Evolutionary conservation across 768 basidiomycete genomes (phyloP), one percentile per base, ranked within the genome.

Genomic region (Tulasnella sp.): DNA sequence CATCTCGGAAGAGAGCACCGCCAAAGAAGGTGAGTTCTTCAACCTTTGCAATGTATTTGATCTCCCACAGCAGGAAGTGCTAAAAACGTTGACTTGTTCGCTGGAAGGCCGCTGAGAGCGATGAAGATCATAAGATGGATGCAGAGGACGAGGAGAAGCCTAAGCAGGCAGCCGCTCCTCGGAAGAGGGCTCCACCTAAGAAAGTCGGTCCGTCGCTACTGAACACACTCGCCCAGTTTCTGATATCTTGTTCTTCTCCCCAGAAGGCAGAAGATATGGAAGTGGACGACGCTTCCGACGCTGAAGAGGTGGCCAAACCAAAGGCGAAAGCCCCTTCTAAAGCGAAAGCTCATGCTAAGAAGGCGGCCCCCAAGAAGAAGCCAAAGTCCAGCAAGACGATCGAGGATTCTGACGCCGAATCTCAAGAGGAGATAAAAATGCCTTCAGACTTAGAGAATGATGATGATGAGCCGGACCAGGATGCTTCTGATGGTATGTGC

Each of bases 361-460:
- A 73, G 56, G 70, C 67, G 22, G 51, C 70, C 61, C 80, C 68
- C 63, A 75, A 73, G 61, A 62, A 63, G 60, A 52, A 31, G 59
- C 54, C 68, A 48, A 76, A 63, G 70, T 52, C 11, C 15, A 38
- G 72, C 72, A 10, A 48, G 10, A 50, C 1, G 30, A 30, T 43
- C 15, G 7, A 43, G 48, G 4, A 57, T 31, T 19, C 34, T 25
- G 27, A 12, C 30, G 24, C 62, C 63, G 24, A 53, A 24, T 46
- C 15, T 44, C 27, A 27, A 77, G 76, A 72, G 4, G 76, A 73
- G 44, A 66, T 74, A 66, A 75, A 66, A 60, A 76, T 70, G 1
- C 70, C 74, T 24, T 69, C 70, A 38, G 75, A 65, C 5, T 76
- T 72, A 15, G 74, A 67, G n/a, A 77, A 75, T 10, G 78, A 76